Percentiles rank a stretch among this genome's conserved stretches.
These are phyloP conservation scores for Periconia sp. DNA, from an alignment of 2,329 filamentous ascomycete species.

Conservation along the genomic window DNA sequence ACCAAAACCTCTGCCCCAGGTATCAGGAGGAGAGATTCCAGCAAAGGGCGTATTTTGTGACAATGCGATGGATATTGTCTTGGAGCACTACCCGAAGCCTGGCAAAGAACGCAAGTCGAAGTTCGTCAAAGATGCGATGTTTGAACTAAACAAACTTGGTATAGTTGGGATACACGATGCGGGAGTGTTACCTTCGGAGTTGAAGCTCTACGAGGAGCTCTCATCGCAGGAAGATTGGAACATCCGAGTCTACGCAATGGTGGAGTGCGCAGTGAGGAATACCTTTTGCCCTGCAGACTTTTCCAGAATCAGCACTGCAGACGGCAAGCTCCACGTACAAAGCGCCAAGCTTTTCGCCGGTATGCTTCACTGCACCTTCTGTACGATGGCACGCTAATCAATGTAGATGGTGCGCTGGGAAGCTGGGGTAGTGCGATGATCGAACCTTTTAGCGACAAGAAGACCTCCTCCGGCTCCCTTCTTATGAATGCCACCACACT, in stretches of 20 bases:
- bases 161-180: constrained; percentile 74
- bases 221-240: constrained; percentile 61
- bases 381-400: constrained; percentile 15
- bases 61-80: constrained; percentile 71
- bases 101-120: constrained; percentile 58
- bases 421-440: constrained; percentile 75
- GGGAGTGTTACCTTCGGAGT: constrained; percentile 62
- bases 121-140: constrained; percentile 67
- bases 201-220: constrained; percentile 62
- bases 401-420: constrained; percentile 70
- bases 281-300: constrained; percentile 65
- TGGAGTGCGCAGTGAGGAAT: constrained; percentile 69
- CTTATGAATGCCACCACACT: constrained; percentile 69
- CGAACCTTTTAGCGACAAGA: constrained; percentile 71
- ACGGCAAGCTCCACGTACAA: constrained; percentile 61
- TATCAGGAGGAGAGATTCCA: constrained; percentile 71
- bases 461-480: constrained; percentile 67
- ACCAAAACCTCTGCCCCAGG: constrained; percentile 53
- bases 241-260: constrained; percentile 71
- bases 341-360: constrained; percentile 75
- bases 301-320: constrained; percentile 50
- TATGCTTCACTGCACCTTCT: constrained; percentile 36
- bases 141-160: constrained; percentile 66
- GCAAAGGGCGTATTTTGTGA: constrained; percentile 75
- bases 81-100: constrained; percentile 64